These are phyloP conservation scores for Chernovozyma sophiae-reginae DNA, from an alignment of 1,139 yeast genomes.

Conservation along the genomic window DNA sequence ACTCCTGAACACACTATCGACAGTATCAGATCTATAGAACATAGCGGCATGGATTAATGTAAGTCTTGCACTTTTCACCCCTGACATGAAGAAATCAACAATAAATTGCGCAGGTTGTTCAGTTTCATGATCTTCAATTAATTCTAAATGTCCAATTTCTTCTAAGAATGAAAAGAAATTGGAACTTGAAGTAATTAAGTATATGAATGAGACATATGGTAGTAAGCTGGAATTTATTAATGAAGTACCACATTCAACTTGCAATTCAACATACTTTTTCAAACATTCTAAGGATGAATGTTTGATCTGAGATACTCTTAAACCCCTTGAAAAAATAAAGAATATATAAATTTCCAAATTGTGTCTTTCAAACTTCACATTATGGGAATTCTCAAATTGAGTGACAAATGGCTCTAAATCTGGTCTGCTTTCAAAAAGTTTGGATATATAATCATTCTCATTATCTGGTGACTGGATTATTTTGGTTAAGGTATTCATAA, in stretches of 20 bases:
- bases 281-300: slow-evolving; percentile 53
- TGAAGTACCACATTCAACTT: slow-evolving; percentile 22
- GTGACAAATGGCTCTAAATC: slow-evolving; percentile 40
- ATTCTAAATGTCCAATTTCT: slow-evolving; percentile 41
- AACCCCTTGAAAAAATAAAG: slow-evolving; percentile 55
- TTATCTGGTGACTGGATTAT: slow-evolving; percentile 13
- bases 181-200: slow-evolving; percentile 22
- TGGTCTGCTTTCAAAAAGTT: slow-evolving; percentile 35
- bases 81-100: slow-evolving; percentile 45
- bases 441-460: slow-evolving; percentile 8
- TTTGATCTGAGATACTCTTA: slow-evolving; percentile 58
- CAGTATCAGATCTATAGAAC: slow-evolving; percentile 46
- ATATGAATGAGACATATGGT: slow-evolving; percentile 54
- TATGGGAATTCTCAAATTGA: slow-evolving; percentile 44
- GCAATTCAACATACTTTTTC: slow-evolving; percentile 44
- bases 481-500: slow-evolving; percentile 26
- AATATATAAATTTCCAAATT: slow-evolving; percentile 58
- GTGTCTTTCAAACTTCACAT: slow-evolving; percentile 35
- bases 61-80: slow-evolving; percentile 39
- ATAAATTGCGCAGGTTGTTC: slow-evolving; percentile 43
- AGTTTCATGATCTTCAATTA: slow-evolving; percentile 18
- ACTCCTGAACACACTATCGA: slow-evolving; percentile 40
- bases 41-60: slow-evolving; percentile 51
- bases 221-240: slow-evolving; percentile 17
- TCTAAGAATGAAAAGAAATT: slow-evolving; percentile 22